Conservation (phyloP, 2,329 filamentous ascomycete species). For the Phialophora tarda region DNA sequence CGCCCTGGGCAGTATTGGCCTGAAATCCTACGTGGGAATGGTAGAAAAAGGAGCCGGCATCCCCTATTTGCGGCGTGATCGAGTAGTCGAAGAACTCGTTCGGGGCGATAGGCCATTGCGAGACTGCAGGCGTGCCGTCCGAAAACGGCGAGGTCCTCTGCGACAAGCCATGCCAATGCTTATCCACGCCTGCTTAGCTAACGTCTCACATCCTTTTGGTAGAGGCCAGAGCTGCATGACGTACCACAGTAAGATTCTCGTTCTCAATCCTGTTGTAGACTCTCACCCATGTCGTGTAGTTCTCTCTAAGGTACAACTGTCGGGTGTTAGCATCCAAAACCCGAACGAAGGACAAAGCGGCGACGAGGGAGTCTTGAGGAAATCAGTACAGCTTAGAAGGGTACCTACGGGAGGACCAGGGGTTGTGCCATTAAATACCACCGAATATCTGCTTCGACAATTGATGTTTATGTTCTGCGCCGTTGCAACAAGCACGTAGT, state of each 20-base stretch:
- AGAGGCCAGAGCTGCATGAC: constrained; percentile 24
- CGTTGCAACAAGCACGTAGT: constrained; percentile 56
- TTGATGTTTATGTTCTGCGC: constrained; percentile 51
- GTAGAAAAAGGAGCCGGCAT: constrained; percentile 70
- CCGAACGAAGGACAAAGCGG: background rate
- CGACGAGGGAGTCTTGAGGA: background rate
- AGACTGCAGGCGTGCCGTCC: constrained; percentile 65
- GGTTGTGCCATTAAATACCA: constrained; percentile 59
- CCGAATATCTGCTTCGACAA: constrained; percentile 55
- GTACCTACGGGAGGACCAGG: constrained; percentile 53
- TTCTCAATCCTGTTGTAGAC: constrained; percentile 63
- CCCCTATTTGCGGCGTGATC: constrained; percentile 57
- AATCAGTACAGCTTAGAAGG: background rate
- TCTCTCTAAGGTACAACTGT: constrained; percentile 51
- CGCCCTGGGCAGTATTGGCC: constrained; percentile 62
- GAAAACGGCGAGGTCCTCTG: constrained; percentile 66
- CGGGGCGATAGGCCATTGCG: constrained; percentile 70
- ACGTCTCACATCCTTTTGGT: background rate
- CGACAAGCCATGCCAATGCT: constrained; percentile 73
- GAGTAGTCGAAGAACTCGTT: constrained; percentile 71
- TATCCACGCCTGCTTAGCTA: constrained; percentile 1
- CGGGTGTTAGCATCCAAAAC: background rate
- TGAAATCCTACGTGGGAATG: constrained; percentile 71
- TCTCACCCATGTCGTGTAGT: constrained; percentile 59
- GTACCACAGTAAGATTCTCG: constrained; percentile 62